Evolutionary conservation across 2,329 filamentous ascomycete genomes (phyloP).

Genomic region (Monosporascus sp.): DNA sequence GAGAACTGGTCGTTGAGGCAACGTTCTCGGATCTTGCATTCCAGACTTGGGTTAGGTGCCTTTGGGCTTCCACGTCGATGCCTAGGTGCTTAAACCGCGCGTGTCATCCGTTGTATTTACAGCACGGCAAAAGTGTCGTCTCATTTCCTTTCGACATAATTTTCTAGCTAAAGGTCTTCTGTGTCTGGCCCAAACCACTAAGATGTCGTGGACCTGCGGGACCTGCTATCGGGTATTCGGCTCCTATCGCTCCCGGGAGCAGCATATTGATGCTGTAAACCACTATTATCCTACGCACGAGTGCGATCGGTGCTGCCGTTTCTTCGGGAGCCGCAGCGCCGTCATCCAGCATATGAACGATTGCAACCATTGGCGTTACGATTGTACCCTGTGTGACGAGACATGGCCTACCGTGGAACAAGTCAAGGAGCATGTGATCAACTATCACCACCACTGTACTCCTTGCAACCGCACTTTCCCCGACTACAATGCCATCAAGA

Average conservation of each 20-base stretch:
- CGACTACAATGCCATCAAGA: conserved; percentile 23
- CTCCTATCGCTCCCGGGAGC: conserved; percentile 4
- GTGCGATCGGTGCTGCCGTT: conserved; percentile 11
- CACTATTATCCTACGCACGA: conserved; percentile 10
- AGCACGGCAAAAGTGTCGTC: neutral
- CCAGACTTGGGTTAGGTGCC: too few species aligned
- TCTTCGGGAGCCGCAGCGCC: conserved; percentile 6
- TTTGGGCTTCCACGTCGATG: too few species aligned
- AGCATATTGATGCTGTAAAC: conserved; percentile 9
- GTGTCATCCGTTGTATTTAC: neutral
- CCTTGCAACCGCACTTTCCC: conserved; percentile 28
- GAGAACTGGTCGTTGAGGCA: too few species aligned
- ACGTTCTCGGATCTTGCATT: too few species aligned
- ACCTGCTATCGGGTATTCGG: neutral
- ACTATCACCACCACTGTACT: conserved; percentile 26
- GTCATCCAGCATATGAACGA: conserved; percentile 24
- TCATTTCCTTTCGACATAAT: neutral
- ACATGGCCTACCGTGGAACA: conserved; percentile 10
- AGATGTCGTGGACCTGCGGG: neutral
- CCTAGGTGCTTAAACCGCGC: neutral
- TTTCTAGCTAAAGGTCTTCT: neutral
- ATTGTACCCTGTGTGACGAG: conserved; percentile 23
- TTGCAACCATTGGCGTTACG: conserved; percentile 21
- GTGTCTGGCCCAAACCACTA: neutral
- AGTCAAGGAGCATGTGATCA: conserved; percentile 20